Percentiles rank a stretch among this genome's conserved stretches.
These are phyloP conservation scores for Chaetomium tenue DNA, from an alignment of 495 filamentous ascomycete genomes.

Conservation along the genomic window DNA sequence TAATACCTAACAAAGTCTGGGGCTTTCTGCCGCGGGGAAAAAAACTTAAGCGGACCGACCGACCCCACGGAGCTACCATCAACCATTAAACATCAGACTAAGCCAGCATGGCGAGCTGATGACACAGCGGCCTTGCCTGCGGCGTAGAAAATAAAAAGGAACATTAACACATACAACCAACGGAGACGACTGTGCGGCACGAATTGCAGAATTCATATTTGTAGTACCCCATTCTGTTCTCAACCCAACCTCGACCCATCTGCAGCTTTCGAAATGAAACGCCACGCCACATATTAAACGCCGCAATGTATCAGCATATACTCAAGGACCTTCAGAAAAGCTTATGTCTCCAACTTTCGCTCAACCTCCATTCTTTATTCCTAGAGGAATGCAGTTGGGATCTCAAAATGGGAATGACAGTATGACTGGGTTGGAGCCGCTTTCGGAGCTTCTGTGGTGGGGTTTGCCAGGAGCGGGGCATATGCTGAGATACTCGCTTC, in stretches of 20 bases:
- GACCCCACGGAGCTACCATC: not conserved
- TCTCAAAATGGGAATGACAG: not conserved
- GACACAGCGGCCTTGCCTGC: not conserved
- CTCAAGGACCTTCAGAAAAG: no score
- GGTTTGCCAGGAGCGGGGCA: not conserved
- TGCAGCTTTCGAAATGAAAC: no score
- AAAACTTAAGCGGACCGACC: constrained; percentile 24
- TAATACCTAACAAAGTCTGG: not conserved
- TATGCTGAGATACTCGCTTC: not conserved
- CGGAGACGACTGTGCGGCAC: not conserved
- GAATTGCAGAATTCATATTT: no score
- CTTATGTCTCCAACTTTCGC: no score
- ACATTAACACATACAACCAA: no score
- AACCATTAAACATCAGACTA: not conserved
- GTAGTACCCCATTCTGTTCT: no score
- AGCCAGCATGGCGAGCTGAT: not conserved
- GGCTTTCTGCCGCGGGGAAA: constrained; percentile 14
- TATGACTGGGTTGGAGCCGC: not conserved
- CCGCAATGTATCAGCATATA: no score
- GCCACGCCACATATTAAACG: no score
- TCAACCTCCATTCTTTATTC: no score
- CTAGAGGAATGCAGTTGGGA: no score
- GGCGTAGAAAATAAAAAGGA: not conserved
- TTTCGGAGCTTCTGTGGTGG: constrained; percentile 13
- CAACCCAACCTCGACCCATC: no score